Conservation (phyloP, 2,329 filamentous ascomycete species). For the Lasiodiplodia hormozganensis region DNA sequence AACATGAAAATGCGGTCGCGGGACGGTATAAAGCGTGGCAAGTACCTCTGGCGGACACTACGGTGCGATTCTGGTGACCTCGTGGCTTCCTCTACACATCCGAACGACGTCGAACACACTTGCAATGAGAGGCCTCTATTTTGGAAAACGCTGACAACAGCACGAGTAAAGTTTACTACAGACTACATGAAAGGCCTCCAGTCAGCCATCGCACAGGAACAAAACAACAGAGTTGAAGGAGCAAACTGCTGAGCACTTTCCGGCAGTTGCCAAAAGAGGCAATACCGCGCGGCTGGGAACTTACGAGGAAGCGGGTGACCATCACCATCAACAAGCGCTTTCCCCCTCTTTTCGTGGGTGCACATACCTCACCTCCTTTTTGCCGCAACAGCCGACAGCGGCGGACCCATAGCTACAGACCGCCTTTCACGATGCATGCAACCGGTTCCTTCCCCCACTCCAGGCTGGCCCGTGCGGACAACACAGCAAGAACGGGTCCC, state of each 20-base stretch:
- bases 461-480: slow-evolving; percentile 3
- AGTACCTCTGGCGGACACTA: background rate
- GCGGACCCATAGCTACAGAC: slow-evolving; percentile 3
- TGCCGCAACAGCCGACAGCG: slow-evolving; percentile 17
- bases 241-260: background rate
- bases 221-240: background rate
- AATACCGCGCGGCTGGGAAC: background rate
- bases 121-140: background rate
- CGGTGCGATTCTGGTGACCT: background rate
- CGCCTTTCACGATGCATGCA: slow-evolving; percentile 21
- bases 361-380: slow-evolving; percentile 9
- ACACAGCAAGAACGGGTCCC: slow-evolving; percentile 1
- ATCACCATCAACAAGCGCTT: background rate
- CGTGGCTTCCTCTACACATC: background rate
- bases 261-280: background rate
- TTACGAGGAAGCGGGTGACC: background rate
- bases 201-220: slow-evolving; percentile 4
- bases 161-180: background rate
- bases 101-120: background rate
- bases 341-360: background rate
- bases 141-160: background rate
- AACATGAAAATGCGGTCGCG: background rate
- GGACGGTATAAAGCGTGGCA: slow-evolving; percentile 1
- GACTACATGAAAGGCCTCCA: background rate
- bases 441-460: background rate